Base-by-base conservation (phyloP, 257 asterid genomes). In the Solanum appendiculatum region DNA sequence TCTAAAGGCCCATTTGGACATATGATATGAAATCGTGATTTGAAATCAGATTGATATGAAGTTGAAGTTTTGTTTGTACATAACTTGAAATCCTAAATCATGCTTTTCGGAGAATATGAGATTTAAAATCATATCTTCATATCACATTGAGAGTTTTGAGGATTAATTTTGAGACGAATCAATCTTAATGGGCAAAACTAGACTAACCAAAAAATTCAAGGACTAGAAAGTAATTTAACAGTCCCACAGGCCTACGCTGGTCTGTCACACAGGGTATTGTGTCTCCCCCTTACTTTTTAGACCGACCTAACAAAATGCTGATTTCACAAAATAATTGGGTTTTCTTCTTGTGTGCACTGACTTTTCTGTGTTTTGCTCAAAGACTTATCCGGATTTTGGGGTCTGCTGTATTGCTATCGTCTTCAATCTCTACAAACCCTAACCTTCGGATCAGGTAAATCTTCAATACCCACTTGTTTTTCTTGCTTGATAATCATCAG, bases 331-430 rank as follows among this genome's bases (percentile, higher is more conserved):
- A 12, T 4, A 25, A 13, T 13, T 1, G 16, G 1, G 16, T 7
- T 2, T 3, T 39, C 16, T 80, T 12, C 8, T 25, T 39, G 15
- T 5, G 20, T 56, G 88, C 89, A 40, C 92, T 1, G 89, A 73
- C 87, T 44, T 31, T 15, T n/a, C 68, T 83, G 60, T 74, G 23
- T 34, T 48, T 69, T 16, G 90, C 91, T 87, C 85, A 78, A 69
- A 18, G 90, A 84, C 91, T 91, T 88, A 84, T 92, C 92, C 88
- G 88, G 72, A 83, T 73, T 88, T 82, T 89, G 88, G 92, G 90
- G 89, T 66, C 74, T 86, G 84, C 83, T 86, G 69, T 44, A 39
- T 60, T 34, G 16, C 42, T 36, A 29, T 15, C 6, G 13, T 60
- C 48, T 85, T 14, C 34, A 42, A 42, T 85, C 60, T 85, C 85